Conservation (phyloP, 257 asterid species). For the Prunella vulgaris region DNA sequence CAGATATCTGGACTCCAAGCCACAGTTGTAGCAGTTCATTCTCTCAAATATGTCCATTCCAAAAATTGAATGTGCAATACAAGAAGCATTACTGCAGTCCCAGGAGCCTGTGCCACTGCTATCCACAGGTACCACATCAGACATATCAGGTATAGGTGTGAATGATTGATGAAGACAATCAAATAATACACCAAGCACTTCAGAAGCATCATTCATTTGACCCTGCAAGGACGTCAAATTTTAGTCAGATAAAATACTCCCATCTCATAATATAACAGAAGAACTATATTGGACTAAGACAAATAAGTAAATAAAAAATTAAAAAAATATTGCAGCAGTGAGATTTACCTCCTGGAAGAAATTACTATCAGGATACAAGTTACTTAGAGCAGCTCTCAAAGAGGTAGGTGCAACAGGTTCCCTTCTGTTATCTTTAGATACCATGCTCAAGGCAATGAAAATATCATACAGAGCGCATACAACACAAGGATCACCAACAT, state of each 20-base stretch:
- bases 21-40: slow-evolving; percentile 83
- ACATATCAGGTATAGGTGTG: slow-evolving; percentile 39
- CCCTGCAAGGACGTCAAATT: slow-evolving; percentile 54
- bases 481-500: slow-evolving; percentile 96
- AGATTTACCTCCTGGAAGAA: slow-evolving; percentile 87
- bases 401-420: slow-evolving; percentile 87
- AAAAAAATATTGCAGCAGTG: neutral
- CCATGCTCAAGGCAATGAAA: slow-evolving; percentile 63
- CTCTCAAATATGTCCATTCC: slow-evolving; percentile 90
- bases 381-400: slow-evolving; percentile 85
- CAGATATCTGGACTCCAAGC: slow-evolving; percentile 82
- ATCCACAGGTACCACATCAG: slow-evolving; percentile 59
- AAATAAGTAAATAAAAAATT: neutral
- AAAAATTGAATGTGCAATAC: slow-evolving; percentile 81
- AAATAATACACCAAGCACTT: slow-evolving; percentile 84
- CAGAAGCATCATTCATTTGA: slow-evolving; percentile 99
- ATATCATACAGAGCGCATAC: slow-evolving; percentile 75
- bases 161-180: slow-evolving; percentile 83
- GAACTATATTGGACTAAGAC: slow-evolving; percentile 8
- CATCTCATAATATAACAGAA: neutral
- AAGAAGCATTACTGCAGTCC: slow-evolving; percentile 71
- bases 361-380: slow-evolving; percentile 81
- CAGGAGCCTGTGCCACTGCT: slow-evolving; percentile 55
- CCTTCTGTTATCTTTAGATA: slow-evolving; percentile 46
- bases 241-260: neutral